These are phyloP conservation scores for Ensete ventricosum DNA, from an alignment of 176 grass and related monocot genomes.

Conservation along the genomic window DNA sequence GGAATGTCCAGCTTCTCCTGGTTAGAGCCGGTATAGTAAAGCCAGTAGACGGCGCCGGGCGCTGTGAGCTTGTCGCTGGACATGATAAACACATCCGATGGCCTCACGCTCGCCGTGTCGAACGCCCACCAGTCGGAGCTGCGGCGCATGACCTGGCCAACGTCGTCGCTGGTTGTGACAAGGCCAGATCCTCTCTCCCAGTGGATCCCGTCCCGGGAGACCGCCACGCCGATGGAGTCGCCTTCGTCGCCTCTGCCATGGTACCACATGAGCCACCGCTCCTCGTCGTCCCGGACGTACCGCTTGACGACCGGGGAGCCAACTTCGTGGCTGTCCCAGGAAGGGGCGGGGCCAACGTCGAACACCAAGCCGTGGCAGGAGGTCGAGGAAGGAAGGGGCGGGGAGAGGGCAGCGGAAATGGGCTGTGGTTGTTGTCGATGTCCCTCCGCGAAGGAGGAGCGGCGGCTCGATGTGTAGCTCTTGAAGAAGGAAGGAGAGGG, in stretches of 20 bases:
- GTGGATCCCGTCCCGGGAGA: constrained; percentile 51
- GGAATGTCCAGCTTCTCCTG: constrained; percentile 34
- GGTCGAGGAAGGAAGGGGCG: constrained; percentile 10
- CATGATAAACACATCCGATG: constrained; percentile 69
- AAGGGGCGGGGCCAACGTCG: constrained; percentile 23
- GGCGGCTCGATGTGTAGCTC: not conserved
- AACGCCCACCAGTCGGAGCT: constrained; percentile 85
- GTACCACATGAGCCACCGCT: constrained; percentile 18
- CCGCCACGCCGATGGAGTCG: constrained; percentile 35
- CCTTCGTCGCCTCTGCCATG: constrained; percentile 21
- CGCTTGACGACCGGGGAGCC: constrained; percentile 65
- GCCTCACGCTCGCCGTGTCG: constrained; percentile 48
- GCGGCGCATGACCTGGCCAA: constrained; percentile 33
- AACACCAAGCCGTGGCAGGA: constrained; percentile 16
- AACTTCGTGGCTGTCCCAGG: constrained; percentile 19
- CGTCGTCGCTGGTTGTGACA: constrained; percentile 2
- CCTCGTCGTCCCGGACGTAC: constrained; percentile 23
- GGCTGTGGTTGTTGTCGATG: not conserved
- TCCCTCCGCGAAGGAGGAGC: not conserved
- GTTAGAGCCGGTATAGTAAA: constrained; percentile 75
- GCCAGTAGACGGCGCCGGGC: constrained; percentile 62
- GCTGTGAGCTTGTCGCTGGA: constrained; percentile 37
- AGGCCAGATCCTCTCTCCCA: constrained; percentile 34
- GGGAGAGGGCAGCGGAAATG: constrained; percentile 5
- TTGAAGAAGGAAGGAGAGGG: not conserved